These are phyloP conservation scores for Elsinoe australis DNA, from an alignment of 2,329 filamentous ascomycete genomes.

Conservation along the genomic window DNA sequence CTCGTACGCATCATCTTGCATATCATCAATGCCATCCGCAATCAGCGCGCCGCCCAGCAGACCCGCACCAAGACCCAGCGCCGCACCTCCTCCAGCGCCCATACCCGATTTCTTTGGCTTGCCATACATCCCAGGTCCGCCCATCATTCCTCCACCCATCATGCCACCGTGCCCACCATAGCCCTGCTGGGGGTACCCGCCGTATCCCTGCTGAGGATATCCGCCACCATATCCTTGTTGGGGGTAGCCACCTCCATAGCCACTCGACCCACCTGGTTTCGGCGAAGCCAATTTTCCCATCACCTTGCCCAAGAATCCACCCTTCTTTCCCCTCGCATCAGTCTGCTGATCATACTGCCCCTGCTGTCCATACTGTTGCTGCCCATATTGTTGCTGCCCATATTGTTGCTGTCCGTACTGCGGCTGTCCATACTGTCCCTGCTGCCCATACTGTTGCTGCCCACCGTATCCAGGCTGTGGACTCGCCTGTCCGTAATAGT, in stretches of 20 bases:
- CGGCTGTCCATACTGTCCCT: slow-evolving; percentile 21
- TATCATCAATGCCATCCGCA: slow-evolving; percentile 52
- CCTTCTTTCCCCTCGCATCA: slow-evolving; percentile 22
- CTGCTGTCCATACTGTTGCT: slow-evolving; percentile 23
- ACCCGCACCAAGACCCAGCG: slow-evolving; percentile 73
- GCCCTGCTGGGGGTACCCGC: slow-evolving; percentile 26
- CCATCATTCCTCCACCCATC: too few relatives aligned
- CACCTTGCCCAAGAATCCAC: slow-evolving; percentile 19
- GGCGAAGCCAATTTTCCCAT: slow-evolving; percentile 5
- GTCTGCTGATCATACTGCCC: slow-evolving; percentile 27
- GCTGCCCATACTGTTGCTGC: slow-evolving; percentile 23
- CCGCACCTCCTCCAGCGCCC: slow-evolving; percentile 65
- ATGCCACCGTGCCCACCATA: slow-evolving; percentile 34
- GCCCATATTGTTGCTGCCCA: slow-evolving; percentile 25
- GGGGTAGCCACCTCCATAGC: neutral
- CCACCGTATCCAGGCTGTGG: slow-evolving; percentile 14
- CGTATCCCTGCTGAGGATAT: slow-evolving; percentile 27
- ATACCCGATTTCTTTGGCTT: slow-evolving; percentile 43
- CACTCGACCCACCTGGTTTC: neutral
- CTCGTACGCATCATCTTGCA: slow-evolving; percentile 47
- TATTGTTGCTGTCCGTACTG: slow-evolving; percentile 31
- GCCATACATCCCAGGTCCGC: too few relatives aligned
- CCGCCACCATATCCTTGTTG: slow-evolving; percentile 27
- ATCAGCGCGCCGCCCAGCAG: slow-evolving; percentile 70
- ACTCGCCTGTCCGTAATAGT: too few relatives aligned